Percentiles rank a stretch among this genome's conserved stretches.
These are phyloP conservation scores for Irpex sp. DNA, from an alignment of 1,284 basidiomycete species.

Conservation along the genomic window DNA sequence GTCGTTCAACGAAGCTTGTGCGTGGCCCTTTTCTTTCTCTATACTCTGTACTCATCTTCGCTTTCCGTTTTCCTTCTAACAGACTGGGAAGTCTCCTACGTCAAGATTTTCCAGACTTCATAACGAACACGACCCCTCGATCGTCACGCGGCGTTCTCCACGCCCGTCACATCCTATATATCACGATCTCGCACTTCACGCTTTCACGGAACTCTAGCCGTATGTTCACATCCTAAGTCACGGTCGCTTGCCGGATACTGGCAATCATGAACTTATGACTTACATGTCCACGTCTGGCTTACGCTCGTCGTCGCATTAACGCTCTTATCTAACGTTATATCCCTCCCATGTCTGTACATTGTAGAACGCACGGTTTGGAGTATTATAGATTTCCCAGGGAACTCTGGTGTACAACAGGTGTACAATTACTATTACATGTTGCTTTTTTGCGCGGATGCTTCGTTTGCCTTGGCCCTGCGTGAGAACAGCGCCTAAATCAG, in stretches of 20 bases:
- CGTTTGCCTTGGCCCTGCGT: too few species aligned
- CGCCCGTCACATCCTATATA: too few species aligned
- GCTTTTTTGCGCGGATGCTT: neutral
- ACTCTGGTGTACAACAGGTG: conserved; percentile 6
- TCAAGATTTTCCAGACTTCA: conserved; percentile 59
- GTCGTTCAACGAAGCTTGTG: conserved; percentile 76
- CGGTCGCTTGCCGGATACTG: neutral
- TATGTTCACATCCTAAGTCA: neutral
- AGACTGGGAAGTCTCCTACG: conserved; percentile 78
- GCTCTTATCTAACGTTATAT: neutral
- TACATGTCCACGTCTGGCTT: neutral
- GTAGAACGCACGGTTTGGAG: neutral
- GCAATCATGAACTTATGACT: neutral
- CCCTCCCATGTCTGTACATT: neutral
- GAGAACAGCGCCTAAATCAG: neutral
- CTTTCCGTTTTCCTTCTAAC: conserved; percentile 1
- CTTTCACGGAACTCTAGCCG: neutral
- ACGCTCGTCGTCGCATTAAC: neutral
- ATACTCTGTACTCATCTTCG: conserved; percentile 5
- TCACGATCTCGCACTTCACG: neutral
- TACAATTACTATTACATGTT: conserved; percentile 2
- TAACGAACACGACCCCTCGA: conserved; percentile 2
- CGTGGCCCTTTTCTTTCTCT: conserved; percentile 29
- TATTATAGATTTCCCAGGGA: conserved; percentile 2
- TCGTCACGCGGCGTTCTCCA: neutral